These are phyloP conservation scores for Suillus subluteus DNA, from an alignment of 768 basidiomycete species.

Conservation along the genomic window DNA sequence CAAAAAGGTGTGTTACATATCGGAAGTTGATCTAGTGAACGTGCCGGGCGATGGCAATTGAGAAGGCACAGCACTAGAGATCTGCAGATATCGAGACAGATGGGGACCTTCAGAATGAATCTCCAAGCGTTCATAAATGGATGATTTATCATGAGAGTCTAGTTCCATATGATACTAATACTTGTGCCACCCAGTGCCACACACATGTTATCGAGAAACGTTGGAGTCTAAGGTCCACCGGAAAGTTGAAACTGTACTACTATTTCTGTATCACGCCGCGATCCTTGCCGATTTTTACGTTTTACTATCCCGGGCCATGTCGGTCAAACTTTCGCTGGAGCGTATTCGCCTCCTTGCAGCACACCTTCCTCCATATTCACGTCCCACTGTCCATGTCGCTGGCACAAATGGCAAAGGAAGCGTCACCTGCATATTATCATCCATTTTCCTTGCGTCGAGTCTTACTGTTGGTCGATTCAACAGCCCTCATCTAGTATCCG, in stretches of 20 bases:
- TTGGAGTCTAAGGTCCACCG: background rate
- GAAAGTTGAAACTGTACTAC: too few relatives aligned
- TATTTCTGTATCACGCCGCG: background rate
- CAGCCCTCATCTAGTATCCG: conserved; percentile 84
- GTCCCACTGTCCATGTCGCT: conserved; percentile 88
- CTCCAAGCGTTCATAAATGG: background rate
- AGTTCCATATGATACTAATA: background rate
- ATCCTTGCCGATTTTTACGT: background rate
- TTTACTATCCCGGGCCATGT: conserved; percentile 39
- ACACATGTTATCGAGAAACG: background rate
- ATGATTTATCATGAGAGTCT: background rate
- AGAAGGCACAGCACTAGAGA: background rate
- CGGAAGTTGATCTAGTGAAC: background rate
- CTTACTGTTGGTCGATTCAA: conserved; percentile 84
- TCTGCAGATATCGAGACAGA: background rate
- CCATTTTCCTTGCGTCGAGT: conserved; percentile 62
- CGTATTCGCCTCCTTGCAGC: conserved; percentile 57
- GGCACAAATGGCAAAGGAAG: conserved; percentile 99
- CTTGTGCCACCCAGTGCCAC: background rate
- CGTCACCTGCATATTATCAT: conserved; percentile 80
- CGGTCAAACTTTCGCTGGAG: conserved; percentile 70
- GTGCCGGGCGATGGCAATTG: background rate
- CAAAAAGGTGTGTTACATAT: background rate
- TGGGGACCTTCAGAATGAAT: background rate
- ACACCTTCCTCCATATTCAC: conserved; percentile 61